phyloP scores from a whole-genome alignment of 306 rosid species.

The Malus sieversii region DNA sequence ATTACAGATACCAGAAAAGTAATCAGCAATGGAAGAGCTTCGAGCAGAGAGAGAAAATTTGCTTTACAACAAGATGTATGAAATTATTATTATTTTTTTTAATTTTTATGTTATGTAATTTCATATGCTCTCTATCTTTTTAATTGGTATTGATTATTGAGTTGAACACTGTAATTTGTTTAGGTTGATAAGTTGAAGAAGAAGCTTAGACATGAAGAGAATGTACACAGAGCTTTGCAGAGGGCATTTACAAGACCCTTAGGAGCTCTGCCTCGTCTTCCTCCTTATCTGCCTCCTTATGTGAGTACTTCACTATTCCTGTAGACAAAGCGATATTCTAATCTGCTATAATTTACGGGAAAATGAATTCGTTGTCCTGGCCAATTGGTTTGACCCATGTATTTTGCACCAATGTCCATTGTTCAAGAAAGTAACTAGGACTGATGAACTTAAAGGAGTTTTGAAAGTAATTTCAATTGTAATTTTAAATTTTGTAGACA shows the following conservation, averaged over 20 bases:
- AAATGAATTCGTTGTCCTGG: not conserved
- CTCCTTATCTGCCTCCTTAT: conserved; percentile 76
- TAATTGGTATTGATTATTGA: not conserved
- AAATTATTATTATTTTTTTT: not conserved
- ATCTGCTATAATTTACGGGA: too few relatives aligned
- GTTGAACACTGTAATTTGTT: conserved; percentile 10
- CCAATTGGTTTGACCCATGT: not conserved
- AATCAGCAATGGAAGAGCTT: conserved; percentile 31
- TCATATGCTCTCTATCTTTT: not conserved
- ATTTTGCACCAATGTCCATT: not conserved
- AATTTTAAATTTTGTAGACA: conserved; percentile 34
- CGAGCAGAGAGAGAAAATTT: conserved; percentile 47
- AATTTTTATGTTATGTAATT: not conserved
- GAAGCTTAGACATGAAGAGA: conserved; percentile 84
- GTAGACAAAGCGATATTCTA: not conserved
- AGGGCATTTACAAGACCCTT: conserved; percentile 88
- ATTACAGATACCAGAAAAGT: conserved; percentile 21
- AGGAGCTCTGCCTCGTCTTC: conserved; percentile 96
- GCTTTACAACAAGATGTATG: conserved; percentile 81
- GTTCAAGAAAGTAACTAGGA: not conserved
- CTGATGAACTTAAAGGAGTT: not conserved
- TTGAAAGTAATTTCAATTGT: not conserved
- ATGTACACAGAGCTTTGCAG: conserved; percentile 67
- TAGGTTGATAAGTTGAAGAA: conserved; percentile 95
- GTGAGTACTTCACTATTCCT: conserved; percentile 37